A percentile compares a stretch with the other conserved stretches of the same genome.
These are phyloP conservation scores for Ascochyta viciae-villosae DNA, from an alignment of 2,329 filamentous ascomycete species.

Conservation along the genomic window DNA sequence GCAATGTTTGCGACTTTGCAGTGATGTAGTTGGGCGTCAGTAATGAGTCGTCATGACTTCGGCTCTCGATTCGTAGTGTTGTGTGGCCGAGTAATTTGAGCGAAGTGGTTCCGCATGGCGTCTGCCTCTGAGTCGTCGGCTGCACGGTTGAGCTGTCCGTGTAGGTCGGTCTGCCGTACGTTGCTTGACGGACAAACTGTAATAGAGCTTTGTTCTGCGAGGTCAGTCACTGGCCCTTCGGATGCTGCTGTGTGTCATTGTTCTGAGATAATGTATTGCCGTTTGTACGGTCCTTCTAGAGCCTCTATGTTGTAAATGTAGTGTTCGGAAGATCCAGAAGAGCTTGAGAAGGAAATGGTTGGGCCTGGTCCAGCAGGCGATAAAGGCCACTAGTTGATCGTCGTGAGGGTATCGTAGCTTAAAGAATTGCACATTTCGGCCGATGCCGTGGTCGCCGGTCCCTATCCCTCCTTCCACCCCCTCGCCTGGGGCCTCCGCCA, in stretches of 20 bases:
- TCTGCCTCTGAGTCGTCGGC: conserved; percentile 9
- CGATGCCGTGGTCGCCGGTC: conserved; percentile 24
- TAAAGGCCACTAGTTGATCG: conserved; percentile 22
- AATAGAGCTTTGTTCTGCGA: conserved; percentile 5
- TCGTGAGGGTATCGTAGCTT: conserved; percentile 33
- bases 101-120: conserved; percentile 5
- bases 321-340: neutral
- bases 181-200: neutral
- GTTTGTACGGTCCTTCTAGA: conserved; percentile 30
- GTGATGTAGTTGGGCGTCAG: conserved; percentile 2
- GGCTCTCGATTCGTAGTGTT: conserved; percentile 7
- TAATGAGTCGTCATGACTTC: neutral
- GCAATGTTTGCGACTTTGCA: neutral
- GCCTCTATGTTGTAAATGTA: conserved; percentile 26
- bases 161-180: neutral
- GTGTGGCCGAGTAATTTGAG: conserved; percentile 16
- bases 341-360: neutral
- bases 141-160: conserved; percentile 1
- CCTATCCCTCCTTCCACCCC: conserved; percentile 12
- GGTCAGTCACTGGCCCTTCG: conserved; percentile 1
- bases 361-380: conserved; percentile 34
- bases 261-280: conserved; percentile 24
- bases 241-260: neutral
- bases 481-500: conserved; percentile 12
- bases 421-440: conserved; percentile 40